A percentile compares a stretch with the other conserved stretches of the same genome.
These are phyloP conservation scores for Xylariaceae sp. DNA, from an alignment of 2,329 filamentous ascomycete genomes.

Conservation along the genomic window DNA sequence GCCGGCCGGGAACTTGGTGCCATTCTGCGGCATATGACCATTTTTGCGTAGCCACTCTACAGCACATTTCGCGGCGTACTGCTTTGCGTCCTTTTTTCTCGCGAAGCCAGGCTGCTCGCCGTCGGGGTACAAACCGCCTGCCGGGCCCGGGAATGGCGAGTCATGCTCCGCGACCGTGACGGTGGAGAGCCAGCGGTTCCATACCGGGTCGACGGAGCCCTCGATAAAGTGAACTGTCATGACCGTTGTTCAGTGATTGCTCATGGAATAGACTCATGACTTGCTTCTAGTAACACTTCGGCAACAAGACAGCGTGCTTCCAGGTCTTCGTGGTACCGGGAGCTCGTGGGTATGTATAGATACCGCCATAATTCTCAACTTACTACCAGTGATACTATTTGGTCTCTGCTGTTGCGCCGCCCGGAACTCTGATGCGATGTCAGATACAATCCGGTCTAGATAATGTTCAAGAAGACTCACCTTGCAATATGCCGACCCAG, in stretches of 20 bases:
- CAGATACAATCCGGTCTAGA: too few species aligned
- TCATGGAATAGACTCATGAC: too few species aligned
- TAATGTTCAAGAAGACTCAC: too few species aligned
- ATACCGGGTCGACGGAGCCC: background rate
- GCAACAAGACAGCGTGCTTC: too few species aligned
- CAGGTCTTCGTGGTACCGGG: too few species aligned
- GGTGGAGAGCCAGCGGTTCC: slow-evolving; percentile 19
- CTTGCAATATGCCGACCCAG: slow-evolving; percentile 35
- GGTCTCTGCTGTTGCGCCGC: slow-evolving; percentile 15
- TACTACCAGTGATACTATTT: slow-evolving; percentile 5
- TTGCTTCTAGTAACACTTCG: too few species aligned
- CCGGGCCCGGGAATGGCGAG: slow-evolving; percentile 5
- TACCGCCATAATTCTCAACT: background rate
- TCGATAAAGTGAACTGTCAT: too few species aligned
- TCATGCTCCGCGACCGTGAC: slow-evolving; percentile 22
- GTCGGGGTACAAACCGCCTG: slow-evolving; percentile 9
- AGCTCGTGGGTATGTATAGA: too few species aligned
- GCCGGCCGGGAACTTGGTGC: slow-evolving; percentile 6
- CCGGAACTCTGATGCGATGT: slow-evolving; percentile 27
- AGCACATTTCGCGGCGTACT: slow-evolving; percentile 47
- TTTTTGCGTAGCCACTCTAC: slow-evolving; percentile 34
- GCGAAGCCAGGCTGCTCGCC: slow-evolving; percentile 32
- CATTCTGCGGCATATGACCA: slow-evolving; percentile 21
- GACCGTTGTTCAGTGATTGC: too few species aligned
- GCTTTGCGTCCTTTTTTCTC: slow-evolving; percentile 50